These are phyloP conservation scores for Myochromella boudieri DNA, from an alignment of 768 basidiomycete species.

Conservation along the genomic window DNA sequence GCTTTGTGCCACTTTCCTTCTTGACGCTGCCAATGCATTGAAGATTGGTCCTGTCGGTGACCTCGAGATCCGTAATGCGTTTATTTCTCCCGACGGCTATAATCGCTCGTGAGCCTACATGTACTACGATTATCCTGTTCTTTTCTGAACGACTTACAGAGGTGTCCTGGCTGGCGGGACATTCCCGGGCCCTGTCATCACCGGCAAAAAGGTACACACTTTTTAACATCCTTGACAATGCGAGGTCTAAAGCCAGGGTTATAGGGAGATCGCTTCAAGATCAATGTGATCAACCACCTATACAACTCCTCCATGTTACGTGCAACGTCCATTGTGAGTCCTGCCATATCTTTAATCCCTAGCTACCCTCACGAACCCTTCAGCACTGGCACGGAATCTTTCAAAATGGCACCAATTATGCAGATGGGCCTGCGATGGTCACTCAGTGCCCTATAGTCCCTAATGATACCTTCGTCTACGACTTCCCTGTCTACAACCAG, in stretches of 20 bases:
- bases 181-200: constrained; percentile 9
- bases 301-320: constrained; percentile 22
- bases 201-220: constrained; percentile 8
- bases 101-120: constrained; percentile 5
- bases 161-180: constrained; percentile 9
- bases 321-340: constrained; percentile 23
- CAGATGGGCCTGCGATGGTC: constrained; percentile 22
- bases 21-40: too few relatives aligned
- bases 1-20: too few relatives aligned
- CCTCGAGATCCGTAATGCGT: constrained; percentile 63
- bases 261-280: constrained; percentile 21
- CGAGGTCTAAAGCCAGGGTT: not conserved
- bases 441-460: constrained; percentile 44
- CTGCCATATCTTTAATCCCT: too few relatives aligned
- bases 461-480: constrained; percentile 35
- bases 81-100: constrained; percentile 41
- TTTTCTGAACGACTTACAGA: not conserved
- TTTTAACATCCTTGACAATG: not conserved
- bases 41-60: constrained; percentile 51
- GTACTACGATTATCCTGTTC: not conserved
- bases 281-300: constrained; percentile 24
- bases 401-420: constrained; percentile 8
- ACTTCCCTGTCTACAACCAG: constrained; percentile 26
- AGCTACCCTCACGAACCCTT: not conserved
- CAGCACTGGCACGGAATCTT: constrained; percentile 14